Evolutionary conservation across 108 stramenopile genomes (phyloP), one percentile per base, ranked within the genome.

Genomic region (Conticribra guillardii): DNA sequence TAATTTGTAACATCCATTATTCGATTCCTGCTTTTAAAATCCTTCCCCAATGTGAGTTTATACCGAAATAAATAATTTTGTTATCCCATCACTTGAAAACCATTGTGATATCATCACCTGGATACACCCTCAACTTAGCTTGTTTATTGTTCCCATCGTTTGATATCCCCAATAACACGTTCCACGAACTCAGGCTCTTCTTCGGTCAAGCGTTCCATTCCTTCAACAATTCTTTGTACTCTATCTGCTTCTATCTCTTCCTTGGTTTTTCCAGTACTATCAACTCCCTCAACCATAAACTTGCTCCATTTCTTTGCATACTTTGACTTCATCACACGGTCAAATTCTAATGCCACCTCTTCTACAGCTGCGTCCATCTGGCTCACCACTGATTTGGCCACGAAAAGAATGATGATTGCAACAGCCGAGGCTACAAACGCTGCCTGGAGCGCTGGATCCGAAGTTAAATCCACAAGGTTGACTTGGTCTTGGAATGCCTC

Each of bases 281-380:
- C 19, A 11, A n/a, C 33, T 53, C 44, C 60, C 23, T 53, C 33
- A 4, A 50, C 50, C 24, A 63, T 63, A 53, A 72, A 55, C 22
- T 52, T 41, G 8, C 23, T 60, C 71, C 71, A 72, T 64, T 72
- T 72, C 53, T 63, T 72, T 41, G 52, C 33, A 55, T 72, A 72
- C 54, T 72, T 72, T n/a, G 28, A 4, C 11, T 54, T 72, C 71
- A 72, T 72, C 23, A 63, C 53, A 0, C 61, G 19, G 54, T 72
- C 71, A 37, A 72, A 72, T 24, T 72, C 71, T 26, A 72, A 4
- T 14, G 71, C 71, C n/a, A 62, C 61, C 53, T 63, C 44, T 48
- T 56, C 51, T 3, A 72, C 71, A 15, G 71, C 71, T 14, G 62
- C 71, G 27, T 72, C 72, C 63, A 73, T 73, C 47, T 73, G 62